Evolutionary conservation across 345 rosid genomes (phyloP).

Genomic region (Lumnitzera racemosa): DNA sequence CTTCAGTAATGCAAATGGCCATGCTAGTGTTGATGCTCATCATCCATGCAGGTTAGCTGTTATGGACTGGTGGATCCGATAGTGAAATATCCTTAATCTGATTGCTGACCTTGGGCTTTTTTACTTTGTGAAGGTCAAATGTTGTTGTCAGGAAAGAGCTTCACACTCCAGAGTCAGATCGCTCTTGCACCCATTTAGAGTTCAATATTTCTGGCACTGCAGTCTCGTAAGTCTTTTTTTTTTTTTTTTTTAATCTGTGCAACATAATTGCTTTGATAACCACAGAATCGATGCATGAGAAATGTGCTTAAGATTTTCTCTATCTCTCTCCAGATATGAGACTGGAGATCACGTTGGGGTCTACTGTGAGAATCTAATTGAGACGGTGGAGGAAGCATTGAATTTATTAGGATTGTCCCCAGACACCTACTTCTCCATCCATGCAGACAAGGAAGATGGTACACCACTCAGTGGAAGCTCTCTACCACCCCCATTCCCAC

Average conservation of each 20-base stretch:
- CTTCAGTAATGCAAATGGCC: slow-evolving; percentile 50
- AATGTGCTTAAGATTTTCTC: background rate
- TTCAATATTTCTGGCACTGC: slow-evolving; percentile 73
- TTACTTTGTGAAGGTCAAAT: slow-evolving; percentile 45
- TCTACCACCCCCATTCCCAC: slow-evolving; percentile 76
- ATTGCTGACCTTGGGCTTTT: slow-evolving; percentile 2
- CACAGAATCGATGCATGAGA: background rate
- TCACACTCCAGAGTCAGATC: slow-evolving; percentile 79
- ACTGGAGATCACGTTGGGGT: slow-evolving; percentile 72
- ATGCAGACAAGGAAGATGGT: slow-evolving; percentile 71
- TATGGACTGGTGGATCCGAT: no score
- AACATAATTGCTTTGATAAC: background rate
- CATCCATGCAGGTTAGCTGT: slow-evolving; percentile 73
- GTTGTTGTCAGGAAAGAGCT: slow-evolving; percentile 80
- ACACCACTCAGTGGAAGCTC: slow-evolving; percentile 53
- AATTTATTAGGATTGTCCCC: slow-evolving; percentile 59
- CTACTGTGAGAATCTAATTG: slow-evolving; percentile 61
- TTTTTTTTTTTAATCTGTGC: background rate
- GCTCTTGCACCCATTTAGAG: slow-evolving; percentile 93
- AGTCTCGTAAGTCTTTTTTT: slow-evolving; percentile 40
- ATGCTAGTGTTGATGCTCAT: slow-evolving; percentile 56
- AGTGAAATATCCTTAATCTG: no score
- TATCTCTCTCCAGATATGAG: slow-evolving; percentile 55
- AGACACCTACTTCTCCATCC: slow-evolving; percentile 69
- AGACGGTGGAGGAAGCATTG: slow-evolving; percentile 69